These are phyloP conservation scores for Fraxinus sp. DNA, from an alignment of 305 asterid genomes.

Conservation along the genomic window DNA sequence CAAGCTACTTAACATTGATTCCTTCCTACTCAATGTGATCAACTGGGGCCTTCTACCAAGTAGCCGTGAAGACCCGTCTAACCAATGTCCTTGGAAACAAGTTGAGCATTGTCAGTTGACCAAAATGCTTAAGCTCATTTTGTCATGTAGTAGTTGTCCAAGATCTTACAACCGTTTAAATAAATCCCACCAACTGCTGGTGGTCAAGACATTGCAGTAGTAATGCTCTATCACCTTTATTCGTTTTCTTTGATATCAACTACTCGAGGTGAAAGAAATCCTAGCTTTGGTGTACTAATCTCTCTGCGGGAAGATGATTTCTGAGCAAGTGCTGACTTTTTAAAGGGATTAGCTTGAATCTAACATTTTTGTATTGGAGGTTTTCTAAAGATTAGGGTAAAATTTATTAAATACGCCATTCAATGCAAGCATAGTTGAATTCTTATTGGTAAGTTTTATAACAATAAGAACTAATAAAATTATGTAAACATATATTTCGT, in stretches of 20 bases:
- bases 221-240: background rate
- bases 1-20: constrained; percentile 3
- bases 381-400: background rate
- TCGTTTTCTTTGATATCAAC: background rate
- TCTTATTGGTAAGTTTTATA: background rate
- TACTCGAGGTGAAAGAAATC: background rate
- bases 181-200: background rate
- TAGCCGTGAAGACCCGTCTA: background rate
- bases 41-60: constrained; percentile 6
- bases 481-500: background rate
- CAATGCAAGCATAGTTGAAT: background rate
- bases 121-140: constrained; percentile 6
- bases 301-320: background rate
- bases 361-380: background rate
- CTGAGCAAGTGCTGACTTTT: background rate
- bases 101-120: background rate
- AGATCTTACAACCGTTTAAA: background rate
- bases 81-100: background rate
- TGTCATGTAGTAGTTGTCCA: constrained; percentile 2
- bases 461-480: background rate
- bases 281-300: background rate
- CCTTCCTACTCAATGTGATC: background rate
- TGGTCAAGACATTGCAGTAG: constrained; percentile 14
- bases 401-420: background rate
- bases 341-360: background rate